Evolutionary conservation across 2,329 filamentous ascomycete genomes (phyloP), one percentile per base, ranked within the genome.

Genomic region (Colletotrichum tamarilloi): DNA sequence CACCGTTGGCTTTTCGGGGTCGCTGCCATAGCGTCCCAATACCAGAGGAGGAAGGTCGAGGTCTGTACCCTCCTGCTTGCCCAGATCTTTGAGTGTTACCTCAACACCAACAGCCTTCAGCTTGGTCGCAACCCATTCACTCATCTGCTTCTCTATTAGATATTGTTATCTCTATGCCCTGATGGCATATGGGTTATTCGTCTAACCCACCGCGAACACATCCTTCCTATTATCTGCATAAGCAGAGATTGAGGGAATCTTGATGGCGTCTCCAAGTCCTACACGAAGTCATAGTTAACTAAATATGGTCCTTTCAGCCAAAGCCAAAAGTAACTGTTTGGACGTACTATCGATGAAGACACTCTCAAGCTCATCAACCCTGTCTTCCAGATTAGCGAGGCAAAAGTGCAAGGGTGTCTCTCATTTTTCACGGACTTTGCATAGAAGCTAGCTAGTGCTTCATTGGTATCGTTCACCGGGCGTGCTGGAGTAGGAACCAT

Each of bases 181-280:
- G 42, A 11, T 49, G 19, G 3, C 19, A 22, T 49, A 49, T 11
- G 8, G 19, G 3, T 49, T 4, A 1, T 11, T 35, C n/a, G 2
- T 35, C 11, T 11, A 5, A 16, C 28, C n/a, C 26, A 72, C 69
- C 52, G 92, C 94, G 80, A 99, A 91, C 75, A 99, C 97, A 88
- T 99, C 95, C 66, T 92, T 92, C 72, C 97, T 92, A 80, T 94
- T 92, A 77, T 93, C 93, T 80, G 97, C 94, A 75, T 98, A 95
- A 57, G 96, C 94, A 38, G 96, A 98, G 81, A 99, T 89, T 74
- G 97, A 98, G 22, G 97, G 97, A 79, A 99, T 99, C 63, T 95
- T 95, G 71, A 99, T 96, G 68, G 97, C 97, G 84, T 95, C 92
- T 80, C 94, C 90, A 72, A 99, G 91, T 42, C 66, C 65, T 72